Percentiles rank a stretch among this genome's conserved stretches.
Conservation (phyloP, 2,329 filamentous ascomycete species). For the Chaetothyriales sp. region DNA sequence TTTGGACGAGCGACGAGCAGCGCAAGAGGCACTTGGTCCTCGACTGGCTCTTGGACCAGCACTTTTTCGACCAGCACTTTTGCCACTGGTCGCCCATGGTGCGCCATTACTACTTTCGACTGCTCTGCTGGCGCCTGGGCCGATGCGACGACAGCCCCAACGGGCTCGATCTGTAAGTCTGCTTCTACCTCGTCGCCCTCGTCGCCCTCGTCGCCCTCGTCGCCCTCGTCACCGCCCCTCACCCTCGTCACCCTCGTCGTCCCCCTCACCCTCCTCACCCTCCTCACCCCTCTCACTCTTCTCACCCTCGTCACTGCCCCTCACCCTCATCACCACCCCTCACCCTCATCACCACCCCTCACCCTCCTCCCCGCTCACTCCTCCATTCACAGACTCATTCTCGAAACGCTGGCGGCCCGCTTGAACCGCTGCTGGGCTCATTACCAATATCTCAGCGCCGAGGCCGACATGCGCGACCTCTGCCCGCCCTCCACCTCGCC, state of each 20-base stretch:
- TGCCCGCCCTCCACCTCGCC: conserved; percentile 60
- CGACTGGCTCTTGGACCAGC: conserved; percentile 60
- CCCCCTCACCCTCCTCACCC: neutral
- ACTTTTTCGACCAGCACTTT: conserved; percentile 68
- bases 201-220: neutral
- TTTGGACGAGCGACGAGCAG: conserved; percentile 49
- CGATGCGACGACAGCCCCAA: conserved; percentile 56
- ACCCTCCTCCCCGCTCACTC: conserved; percentile 5
- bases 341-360: neutral
- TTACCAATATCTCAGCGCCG: conserved; percentile 60
- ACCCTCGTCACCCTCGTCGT: too few relatives aligned
- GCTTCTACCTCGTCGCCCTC: too few relatives aligned
- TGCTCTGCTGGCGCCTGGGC: conserved; percentile 80
- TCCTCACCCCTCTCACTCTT: too few relatives aligned
- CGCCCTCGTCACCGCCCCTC: too few relatives aligned
- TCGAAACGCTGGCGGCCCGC: conserved; percentile 51
- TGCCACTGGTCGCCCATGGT: conserved; percentile 96
- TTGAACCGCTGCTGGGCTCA: conserved; percentile 64
- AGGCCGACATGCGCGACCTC: conserved; percentile 44
- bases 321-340: neutral
- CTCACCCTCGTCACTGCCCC: neutral
- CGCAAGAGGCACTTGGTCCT: conserved; percentile 59
- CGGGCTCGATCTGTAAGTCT: conserved; percentile 52
- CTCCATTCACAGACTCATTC: conserved; percentile 45
- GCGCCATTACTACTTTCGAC: conserved; percentile 77